A percentile compares a stretch with the other conserved stretches of the same genome.
phyloP scores from a whole-genome alignment of 129 eudicot species.

The Lactuca sativa region DNA sequence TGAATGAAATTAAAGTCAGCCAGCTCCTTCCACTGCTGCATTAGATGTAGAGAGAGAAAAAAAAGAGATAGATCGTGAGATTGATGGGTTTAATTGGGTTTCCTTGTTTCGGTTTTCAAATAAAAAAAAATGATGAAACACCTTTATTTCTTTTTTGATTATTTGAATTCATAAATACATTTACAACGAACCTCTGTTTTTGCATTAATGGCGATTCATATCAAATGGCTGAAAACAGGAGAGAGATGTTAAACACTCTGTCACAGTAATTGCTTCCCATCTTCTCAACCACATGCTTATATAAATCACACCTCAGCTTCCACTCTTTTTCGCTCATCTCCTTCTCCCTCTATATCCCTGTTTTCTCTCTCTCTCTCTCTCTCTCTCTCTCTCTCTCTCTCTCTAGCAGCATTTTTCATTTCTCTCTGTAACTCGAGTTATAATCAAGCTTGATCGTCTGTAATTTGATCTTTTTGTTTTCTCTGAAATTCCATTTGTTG shows the following conservation, averaged over 20 bases:
- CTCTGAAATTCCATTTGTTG: background rate
- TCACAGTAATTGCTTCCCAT: conserved; percentile 57
- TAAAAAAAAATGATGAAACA: background rate
- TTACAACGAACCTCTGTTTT: conserved; percentile 47
- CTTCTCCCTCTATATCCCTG: conserved; percentile 23
- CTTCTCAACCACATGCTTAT: conserved; percentile 59
- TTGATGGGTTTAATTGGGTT: conserved; percentile 12
- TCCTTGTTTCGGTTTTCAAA: conserved; percentile 5
- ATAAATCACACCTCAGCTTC: conserved; percentile 50
- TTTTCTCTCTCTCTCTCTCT: conserved; percentile 6
- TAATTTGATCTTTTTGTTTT: background rate
- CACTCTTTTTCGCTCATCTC: conserved; percentile 26
- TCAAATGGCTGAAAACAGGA: conserved; percentile 39
- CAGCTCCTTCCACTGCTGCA: conserved; percentile 54
- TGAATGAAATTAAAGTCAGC: conserved; percentile 49
- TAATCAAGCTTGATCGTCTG: background rate
- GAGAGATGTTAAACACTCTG: conserved; percentile 48
- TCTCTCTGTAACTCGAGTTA: background rate
- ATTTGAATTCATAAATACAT: conserved; percentile 15
- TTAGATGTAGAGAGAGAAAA: conserved; percentile 52
- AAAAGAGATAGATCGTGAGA: background rate
- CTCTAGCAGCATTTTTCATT: background rate
- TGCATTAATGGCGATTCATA: conserved; percentile 68
- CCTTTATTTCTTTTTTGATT: background rate
- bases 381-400: conserved; percentile 12